Percentiles rank a stretch among this genome's conserved stretches.
phyloP scores from a whole-genome alignment of 805 yeast genomes.

The Zygoascus bituminiphila region DNA sequence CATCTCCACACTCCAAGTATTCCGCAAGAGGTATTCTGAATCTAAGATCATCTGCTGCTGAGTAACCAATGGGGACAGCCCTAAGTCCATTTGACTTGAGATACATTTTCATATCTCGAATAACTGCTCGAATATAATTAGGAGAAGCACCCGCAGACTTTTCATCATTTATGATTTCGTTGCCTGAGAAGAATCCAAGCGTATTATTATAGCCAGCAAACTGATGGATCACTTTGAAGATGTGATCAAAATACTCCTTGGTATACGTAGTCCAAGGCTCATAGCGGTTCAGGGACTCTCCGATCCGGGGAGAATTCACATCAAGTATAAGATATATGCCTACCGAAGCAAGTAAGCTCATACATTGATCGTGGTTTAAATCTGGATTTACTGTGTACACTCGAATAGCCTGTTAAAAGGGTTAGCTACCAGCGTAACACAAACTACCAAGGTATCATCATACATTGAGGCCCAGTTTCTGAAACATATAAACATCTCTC shows the following conservation, averaged over 20 bases:
- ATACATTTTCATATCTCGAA: slow-evolving; percentile 74
- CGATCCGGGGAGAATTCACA: slow-evolving; percentile 76
- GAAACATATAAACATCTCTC: slow-evolving; percentile 73
- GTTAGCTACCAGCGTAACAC: not conserved
- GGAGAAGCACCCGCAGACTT: slow-evolving; percentile 58
- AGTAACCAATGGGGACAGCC: slow-evolving; percentile 81
- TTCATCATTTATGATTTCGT: slow-evolving; percentile 79
- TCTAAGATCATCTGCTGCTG: slow-evolving; percentile 88
- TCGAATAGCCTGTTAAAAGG: slow-evolving; percentile 48
- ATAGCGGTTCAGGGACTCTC: slow-evolving; percentile 77
- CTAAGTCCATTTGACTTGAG: slow-evolving; percentile 53
- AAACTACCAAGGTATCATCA: not conserved
- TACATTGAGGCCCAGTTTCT: slow-evolving; percentile 68
- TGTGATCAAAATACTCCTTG: slow-evolving; percentile 58
- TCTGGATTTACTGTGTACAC: slow-evolving; percentile 82
- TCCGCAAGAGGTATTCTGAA: slow-evolving; percentile 70
- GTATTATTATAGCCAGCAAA: slow-evolving; percentile 84
- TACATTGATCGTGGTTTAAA: slow-evolving; percentile 78
- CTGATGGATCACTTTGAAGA: slow-evolving; percentile 70
- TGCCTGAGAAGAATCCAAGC: slow-evolving; percentile 93
- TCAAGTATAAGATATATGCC: slow-evolving; percentile 89
- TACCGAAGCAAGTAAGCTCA: slow-evolving; percentile 84
- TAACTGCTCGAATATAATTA: slow-evolving; percentile 63
- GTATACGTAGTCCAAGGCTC: slow-evolving; percentile 92
- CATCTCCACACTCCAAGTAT: slow-evolving; percentile 69